Base-by-base conservation (phyloP, 768 basidiomycete species). In the Trametes villosa region DNA sequence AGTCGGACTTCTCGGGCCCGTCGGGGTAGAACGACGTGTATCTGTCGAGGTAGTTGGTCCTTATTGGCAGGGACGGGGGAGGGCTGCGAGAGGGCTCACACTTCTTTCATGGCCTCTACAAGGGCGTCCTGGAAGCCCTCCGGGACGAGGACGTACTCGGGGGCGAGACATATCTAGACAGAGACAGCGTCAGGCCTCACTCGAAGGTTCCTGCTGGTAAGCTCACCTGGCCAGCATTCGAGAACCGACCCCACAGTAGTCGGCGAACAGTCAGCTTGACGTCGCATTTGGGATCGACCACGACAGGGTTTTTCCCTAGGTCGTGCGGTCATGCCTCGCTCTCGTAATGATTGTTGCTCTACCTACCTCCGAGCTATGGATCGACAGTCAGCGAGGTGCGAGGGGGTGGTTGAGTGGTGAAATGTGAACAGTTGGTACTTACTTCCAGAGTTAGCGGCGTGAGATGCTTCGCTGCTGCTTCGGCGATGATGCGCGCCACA, bases 211-310 rank as follows among this genome's bases (percentile, higher is more conserved):
- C 5, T 17, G 6, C 2, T 2, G 3, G 46, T 18, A 29, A 15
- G 27, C 46, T 4, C 60, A 42, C 64, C 68, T 78, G 79, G 2
- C 93, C 93, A 0, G 83, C 85, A 65, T 95, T 95, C 36, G 80
- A 74, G 47, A 77, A 74, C 67, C 92, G 92, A n/a, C 91, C 91
- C 90, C 91, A 94, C 36, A 93, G 71, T 44, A 95, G 78, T n/a
- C 92, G 81, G 42, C 80, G 81, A 3, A 89, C 89, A 0, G 87
- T 80, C 5, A 79, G 74, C 57, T 85, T 78, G 50, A 94, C 74
- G 68, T 94, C 87, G 54, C 83, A 85, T 22, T 76, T 79, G 0
- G 89, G 80, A 71, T 93, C 89, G 30, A 67, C 36, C 42, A 95
- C 76, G 22, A 86, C 89, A 1, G 92, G 91, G 1, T 83, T 86